Evolutionary conservation across 2,329 filamentous ascomycete genomes (phyloP), one percentile per base, ranked within the genome.

Genomic region (Dactylonectria estremocensis): DNA sequence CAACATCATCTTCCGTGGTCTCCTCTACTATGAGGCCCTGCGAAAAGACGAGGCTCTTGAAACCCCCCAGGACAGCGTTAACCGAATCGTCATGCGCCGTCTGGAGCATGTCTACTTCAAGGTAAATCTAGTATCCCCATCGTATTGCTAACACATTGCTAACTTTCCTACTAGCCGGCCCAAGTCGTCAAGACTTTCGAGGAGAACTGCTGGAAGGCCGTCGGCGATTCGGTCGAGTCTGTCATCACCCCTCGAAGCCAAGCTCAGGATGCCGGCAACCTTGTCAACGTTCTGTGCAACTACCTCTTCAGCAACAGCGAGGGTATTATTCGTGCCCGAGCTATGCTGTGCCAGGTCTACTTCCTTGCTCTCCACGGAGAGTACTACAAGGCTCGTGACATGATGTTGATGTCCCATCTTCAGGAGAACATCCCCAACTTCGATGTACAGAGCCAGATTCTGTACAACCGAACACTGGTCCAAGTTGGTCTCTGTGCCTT

Each of bases 101-200:
- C 85, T 99, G 72, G 97, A 99, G 84, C 97, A 99, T 82, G 89
- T 98, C 77, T 99, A 99, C 88, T 99, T 98, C 90, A 99, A 99
- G 89, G 90, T 92, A 82, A 73, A 85, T 69, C 11, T 28, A 95
- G 98, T 82, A 88, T 97, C 77, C 97, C 97, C 87, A 97, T 83
- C 59, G 14, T 9, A 33, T 57, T 57, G 20, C 52, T 50, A 20
- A 53, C 33, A n/a, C 35, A 20, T 11, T 35, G 58, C 69, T 74
- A 40, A 73, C 62, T 60, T 48, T 6, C n/a, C 22, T 13, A 35
- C 10, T 75, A 92, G 92, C 96, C 96, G 64, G 90, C 95, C 11
- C 92, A 95, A 83, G 95, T 99, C 52, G 91, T 98, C 77, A 93
- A 92, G 80, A 97, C 97, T 63, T 90, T 98, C 52, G 96, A 99